Conservation (phyloP, 1,139 yeast genomes). For the Hanseniaspora uvarum region DNA sequence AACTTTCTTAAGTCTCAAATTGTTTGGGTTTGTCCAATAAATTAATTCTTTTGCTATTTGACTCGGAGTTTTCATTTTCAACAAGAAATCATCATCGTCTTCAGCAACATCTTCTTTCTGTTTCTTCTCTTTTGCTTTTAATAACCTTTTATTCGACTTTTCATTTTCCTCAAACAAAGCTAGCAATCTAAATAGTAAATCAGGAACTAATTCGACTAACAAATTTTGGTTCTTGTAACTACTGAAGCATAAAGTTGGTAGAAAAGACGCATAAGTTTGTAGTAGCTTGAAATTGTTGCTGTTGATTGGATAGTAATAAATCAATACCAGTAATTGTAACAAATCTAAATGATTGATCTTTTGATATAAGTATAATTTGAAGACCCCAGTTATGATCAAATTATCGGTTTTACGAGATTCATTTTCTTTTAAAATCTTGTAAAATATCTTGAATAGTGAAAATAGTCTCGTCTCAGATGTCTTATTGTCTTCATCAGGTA, state of each 20-base stretch:
- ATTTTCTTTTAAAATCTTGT: conserved; percentile 50
- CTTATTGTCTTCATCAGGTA: conserved; percentile 30
- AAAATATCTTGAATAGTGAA: conserved; percentile 55
- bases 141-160: conserved; percentile 30
- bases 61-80: conserved; percentile 37
- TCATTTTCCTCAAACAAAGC: conserved; percentile 27
- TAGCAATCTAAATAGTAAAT: conserved; percentile 48
- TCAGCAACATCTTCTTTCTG: conserved; percentile 23
- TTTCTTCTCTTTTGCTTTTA: conserved; percentile 21
- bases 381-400: conserved; percentile 75
- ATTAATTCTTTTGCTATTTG: conserved; percentile 64
- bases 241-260: conserved; percentile 83
- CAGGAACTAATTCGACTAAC: conserved; percentile 55
- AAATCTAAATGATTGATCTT: conserved; percentile 60
- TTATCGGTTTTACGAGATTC: conserved; percentile 63
- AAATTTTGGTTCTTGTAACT: conserved; percentile 63
- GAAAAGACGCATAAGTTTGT: conserved; percentile 77
- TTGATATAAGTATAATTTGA: conserved; percentile 72
- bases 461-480: conserved; percentile 19
- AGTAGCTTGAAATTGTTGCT: conserved; percentile 54
- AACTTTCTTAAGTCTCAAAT: conserved; percentile 31
- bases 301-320: conserved; percentile 65
- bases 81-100: conserved; percentile 32
- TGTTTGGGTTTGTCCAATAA: conserved; percentile 78
- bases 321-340: conserved; percentile 58